Conservation (phyloP, 208 protist genomes). For the Porcisia deanei region DNA sequence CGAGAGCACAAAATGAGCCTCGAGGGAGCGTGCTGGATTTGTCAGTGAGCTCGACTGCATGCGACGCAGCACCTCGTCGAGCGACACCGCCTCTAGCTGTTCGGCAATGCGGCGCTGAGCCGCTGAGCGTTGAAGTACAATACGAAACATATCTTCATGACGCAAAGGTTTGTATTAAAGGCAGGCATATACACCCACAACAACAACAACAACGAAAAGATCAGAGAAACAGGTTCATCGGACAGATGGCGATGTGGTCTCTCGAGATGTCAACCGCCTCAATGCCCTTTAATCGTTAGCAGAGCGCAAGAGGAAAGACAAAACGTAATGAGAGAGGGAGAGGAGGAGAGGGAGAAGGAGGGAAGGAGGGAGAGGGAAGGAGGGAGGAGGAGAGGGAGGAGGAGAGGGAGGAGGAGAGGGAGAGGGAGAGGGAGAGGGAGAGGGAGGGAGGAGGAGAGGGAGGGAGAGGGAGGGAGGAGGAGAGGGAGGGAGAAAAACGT, state of each 20-base stretch:
- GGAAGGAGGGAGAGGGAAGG: too few species aligned
- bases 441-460: too few species aligned
- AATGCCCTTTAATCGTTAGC: too few species aligned
- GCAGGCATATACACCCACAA: not conserved
- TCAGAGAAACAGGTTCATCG: not conserved
- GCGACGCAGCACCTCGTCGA: slow-evolving; percentile 74
- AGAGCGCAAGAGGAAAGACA: too few species aligned
- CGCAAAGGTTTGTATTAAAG: not conserved
- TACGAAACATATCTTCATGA: slow-evolving; percentile 17
- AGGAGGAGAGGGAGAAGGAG: too few species aligned
- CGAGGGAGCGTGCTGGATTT: slow-evolving; percentile 63
- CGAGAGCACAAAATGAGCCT: slow-evolving; percentile 56
- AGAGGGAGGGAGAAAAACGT: too few species aligned
- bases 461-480: too few species aligned
- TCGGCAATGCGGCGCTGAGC: slow-evolving; percentile 27
- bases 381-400: too few species aligned
- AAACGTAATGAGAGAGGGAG: too few species aligned
- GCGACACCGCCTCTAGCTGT: slow-evolving; percentile 40
- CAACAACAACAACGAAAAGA: not conserved
- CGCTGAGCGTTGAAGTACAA: slow-evolving; percentile 31
- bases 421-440: too few species aligned
- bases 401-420: too few species aligned
- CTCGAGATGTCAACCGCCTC: too few species aligned
- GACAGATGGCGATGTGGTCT: not conserved
- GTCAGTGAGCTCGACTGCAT: slow-evolving; percentile 76